phyloP scores from a whole-genome alignment of 257 asterid species.

The Coffea canephora region DNA sequence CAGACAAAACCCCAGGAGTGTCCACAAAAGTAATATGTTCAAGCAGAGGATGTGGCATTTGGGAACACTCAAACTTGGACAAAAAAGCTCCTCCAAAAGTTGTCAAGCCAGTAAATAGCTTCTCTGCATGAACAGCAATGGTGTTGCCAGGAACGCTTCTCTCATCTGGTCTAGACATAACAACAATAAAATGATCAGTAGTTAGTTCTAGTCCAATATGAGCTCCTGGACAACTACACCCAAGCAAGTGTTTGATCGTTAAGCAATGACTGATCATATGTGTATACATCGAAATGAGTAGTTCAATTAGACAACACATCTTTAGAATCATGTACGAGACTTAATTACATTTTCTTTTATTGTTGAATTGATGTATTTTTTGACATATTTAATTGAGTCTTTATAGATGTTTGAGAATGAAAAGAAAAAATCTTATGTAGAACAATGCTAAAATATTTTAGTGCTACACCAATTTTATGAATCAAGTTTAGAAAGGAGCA shows the following conservation, averaged over 20 bases:
- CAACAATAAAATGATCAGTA: conserved; percentile 87
- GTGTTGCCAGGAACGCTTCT: conserved; percentile 98
- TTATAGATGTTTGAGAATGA: no score
- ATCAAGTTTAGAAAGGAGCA: no score
- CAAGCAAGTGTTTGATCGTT: conserved; percentile 70
- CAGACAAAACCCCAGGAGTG: conserved; percentile 86
- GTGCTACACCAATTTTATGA: no score
- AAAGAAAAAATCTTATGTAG: no score
- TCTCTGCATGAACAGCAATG: conserved; percentile 78
- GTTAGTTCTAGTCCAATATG: conserved; percentile 99
- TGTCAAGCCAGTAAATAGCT: conserved; percentile 79
- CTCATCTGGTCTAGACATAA: conserved; percentile 94
- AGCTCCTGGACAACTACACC: conserved; percentile 88
- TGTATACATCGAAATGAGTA: no score
- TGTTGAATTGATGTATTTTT: no score
- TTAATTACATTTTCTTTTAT: no score
- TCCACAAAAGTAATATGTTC: conserved; percentile 89
- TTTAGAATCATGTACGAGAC: no score
- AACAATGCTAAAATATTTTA: no score
- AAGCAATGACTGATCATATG: no score
- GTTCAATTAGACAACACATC: no score
- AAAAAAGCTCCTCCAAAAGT: conserved; percentile 86
- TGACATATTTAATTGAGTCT: no score
- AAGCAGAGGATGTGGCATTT: conserved; percentile 89
- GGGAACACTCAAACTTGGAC: conserved; percentile 95